phyloP scores from a whole-genome alignment of 2,329 filamentous ascomycete species.

The Scytalidium lignicola region DNA sequence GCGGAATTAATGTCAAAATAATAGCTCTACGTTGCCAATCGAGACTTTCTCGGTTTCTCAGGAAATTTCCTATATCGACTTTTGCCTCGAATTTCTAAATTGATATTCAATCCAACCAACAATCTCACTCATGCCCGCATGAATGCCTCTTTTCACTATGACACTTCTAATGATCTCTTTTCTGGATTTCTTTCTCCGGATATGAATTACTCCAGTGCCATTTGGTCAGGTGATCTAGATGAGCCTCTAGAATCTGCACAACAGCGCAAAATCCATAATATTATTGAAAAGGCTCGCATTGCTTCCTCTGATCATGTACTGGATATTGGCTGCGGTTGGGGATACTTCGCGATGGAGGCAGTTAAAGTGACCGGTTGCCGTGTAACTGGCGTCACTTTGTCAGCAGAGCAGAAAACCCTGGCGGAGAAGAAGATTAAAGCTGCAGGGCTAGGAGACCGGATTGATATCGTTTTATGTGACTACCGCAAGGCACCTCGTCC shows the following conservation, averaged over 20 bases:
- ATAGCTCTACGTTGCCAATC: not conserved
- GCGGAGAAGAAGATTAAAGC: slow-evolving; percentile 59
- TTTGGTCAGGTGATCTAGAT: slow-evolving; percentile 47
- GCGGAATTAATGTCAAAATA: not conserved
- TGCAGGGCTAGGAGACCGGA: slow-evolving; percentile 54
- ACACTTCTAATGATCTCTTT: slow-evolving; percentile 73
- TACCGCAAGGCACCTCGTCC: slow-evolving; percentile 58
- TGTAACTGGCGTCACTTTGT: slow-evolving; percentile 65
- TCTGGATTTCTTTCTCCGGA: slow-evolving; percentile 68
- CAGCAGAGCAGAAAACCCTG: slow-evolving; percentile 62
- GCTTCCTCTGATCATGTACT: slow-evolving; percentile 63
- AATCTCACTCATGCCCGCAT: slow-evolving; percentile 49
- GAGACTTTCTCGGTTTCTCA: not conserved
- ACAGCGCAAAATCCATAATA: slow-evolving; percentile 59
- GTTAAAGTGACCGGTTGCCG: slow-evolving; percentile 61
- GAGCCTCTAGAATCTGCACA: slow-evolving; percentile 63
- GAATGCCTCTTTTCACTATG: slow-evolving; percentile 67
- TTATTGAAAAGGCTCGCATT: slow-evolving; percentile 61
- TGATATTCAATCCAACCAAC: slow-evolving; percentile 33
- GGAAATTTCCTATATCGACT: not conserved
- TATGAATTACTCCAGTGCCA: slow-evolving; percentile 71
- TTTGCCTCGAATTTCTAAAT: not conserved
- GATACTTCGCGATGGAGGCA: slow-evolving; percentile 66
- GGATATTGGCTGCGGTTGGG: slow-evolving; percentile 74
- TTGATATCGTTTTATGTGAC: slow-evolving; percentile 63